Percentiles rank a stretch among this genome's conserved stretches.
Conservation (phyloP, 2,329 filamentous ascomycete genomes). For the Didymella pinodella region DNA sequence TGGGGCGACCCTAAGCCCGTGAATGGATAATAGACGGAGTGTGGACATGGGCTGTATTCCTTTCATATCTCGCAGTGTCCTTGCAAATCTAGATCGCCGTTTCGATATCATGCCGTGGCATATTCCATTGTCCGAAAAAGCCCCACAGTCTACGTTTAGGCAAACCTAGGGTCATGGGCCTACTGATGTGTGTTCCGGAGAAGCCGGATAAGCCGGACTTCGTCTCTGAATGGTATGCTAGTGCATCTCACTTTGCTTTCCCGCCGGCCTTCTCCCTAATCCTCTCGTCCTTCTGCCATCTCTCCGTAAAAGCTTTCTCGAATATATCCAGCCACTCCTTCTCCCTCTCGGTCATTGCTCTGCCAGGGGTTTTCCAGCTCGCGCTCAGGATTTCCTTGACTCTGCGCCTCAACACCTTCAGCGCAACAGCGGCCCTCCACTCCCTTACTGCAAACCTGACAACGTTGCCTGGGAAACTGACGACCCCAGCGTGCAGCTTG, state of each 20-base stretch:
- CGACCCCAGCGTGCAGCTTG: slow-evolving; percentile 87
- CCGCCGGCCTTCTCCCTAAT: slow-evolving; percentile 39
- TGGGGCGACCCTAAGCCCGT: too few relatives aligned
- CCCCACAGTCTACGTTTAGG: too few relatives aligned
- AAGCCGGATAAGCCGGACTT: too few relatives aligned
- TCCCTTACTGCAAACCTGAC: slow-evolving; percentile 82
- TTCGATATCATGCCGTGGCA: too few relatives aligned
- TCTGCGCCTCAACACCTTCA: slow-evolving; percentile 79
- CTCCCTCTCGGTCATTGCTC: slow-evolving; percentile 51
- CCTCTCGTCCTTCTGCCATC: slow-evolving; percentile 45
- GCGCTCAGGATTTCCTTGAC: slow-evolving; percentile 78
- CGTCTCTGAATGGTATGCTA: neutral
- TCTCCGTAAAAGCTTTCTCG: slow-evolving; percentile 40
- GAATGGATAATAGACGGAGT: too few relatives aligned
- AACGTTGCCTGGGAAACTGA: slow-evolving; percentile 86
- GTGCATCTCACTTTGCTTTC: slow-evolving; percentile 35
- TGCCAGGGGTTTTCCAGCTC: slow-evolving; percentile 67
- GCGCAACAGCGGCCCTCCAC: slow-evolving; percentile 89
- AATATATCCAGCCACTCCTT: slow-evolving; percentile 54
- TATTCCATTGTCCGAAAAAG: too few relatives aligned
- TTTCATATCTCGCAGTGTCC: too few relatives aligned
- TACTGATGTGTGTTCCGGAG: too few relatives aligned
- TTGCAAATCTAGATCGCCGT: too few relatives aligned
- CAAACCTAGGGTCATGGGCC: too few relatives aligned
- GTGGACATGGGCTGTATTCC: too few relatives aligned